phyloP scores from a whole-genome alignment of 176 grass and related monocot genomes.

The Eremochloa ophiuroides region DNA sequence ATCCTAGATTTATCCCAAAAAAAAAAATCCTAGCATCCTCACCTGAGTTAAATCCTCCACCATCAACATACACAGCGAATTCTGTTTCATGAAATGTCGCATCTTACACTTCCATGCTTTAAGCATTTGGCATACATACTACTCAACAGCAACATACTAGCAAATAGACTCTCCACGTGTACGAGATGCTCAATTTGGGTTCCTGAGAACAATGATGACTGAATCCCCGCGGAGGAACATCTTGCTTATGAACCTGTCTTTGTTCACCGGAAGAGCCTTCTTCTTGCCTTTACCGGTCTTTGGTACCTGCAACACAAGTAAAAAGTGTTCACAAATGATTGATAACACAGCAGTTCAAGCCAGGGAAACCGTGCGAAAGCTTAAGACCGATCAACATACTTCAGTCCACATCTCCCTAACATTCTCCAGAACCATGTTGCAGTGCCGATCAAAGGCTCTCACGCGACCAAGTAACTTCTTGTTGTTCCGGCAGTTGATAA shows the following conservation, averaged over 20 bases:
- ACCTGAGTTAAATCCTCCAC: conserved; percentile 5
- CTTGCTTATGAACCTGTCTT: conserved; percentile 96
- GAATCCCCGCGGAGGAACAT: conserved; percentile 97
- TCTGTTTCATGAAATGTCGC: neutral
- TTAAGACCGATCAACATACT: conserved; percentile 15
- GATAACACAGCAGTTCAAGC: neutral
- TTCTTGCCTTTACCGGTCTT: conserved; percentile 99
- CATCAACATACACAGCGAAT: neutral
- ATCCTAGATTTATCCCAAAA: no score
- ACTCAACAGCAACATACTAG: neutral
- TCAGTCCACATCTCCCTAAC: conserved; percentile 98
- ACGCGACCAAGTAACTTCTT: conserved; percentile 88
- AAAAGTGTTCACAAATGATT: neutral
- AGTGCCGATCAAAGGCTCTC: conserved; percentile 92
- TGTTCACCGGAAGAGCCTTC: conserved; percentile 93
- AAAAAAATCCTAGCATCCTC: neutral
- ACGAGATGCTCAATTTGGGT: conserved; percentile 57
- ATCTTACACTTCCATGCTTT: neutral
- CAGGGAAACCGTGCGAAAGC: neutral
- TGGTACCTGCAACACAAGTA: conserved; percentile 44
- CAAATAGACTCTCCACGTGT: neutral
- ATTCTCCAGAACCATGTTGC: conserved; percentile 99
- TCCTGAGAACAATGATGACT: conserved; percentile 87
- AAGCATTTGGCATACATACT: neutral
- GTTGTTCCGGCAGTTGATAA: conserved; percentile 98